Conservation (phyloP, 2,329 filamentous ascomycete genomes). For the Cladophialophora immunda region DNA sequence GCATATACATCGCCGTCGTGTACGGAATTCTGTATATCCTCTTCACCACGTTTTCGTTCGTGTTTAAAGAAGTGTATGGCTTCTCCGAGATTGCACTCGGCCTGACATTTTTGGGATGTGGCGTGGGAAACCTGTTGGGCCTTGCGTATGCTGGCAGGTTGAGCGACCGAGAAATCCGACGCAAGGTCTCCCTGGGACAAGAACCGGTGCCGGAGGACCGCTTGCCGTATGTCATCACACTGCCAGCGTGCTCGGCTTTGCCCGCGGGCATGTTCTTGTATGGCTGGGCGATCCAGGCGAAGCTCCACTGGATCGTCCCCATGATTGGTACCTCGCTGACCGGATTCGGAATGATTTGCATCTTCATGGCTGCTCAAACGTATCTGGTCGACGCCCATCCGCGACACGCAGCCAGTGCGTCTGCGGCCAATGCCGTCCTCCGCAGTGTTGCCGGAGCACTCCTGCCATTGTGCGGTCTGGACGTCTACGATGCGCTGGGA, state of each 20-base stretch:
- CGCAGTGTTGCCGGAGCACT: constrained; percentile 65
- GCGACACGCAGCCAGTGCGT: constrained; percentile 57
- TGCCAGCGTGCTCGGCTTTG: constrained; percentile 59
- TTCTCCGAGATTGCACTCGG: constrained; percentile 58
- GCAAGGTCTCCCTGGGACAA: constrained; percentile 38
- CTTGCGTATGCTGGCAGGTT: constrained; percentile 44
- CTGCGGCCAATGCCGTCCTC: constrained; percentile 64
- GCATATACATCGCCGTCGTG: constrained; percentile 60
- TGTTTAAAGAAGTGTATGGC: constrained; percentile 59
- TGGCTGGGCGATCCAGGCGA: constrained; percentile 62
- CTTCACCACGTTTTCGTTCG: constrained; percentile 49
- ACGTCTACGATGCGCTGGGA: constrained; percentile 57
- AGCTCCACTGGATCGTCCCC: constrained; percentile 62
- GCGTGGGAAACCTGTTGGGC: constrained; percentile 51
- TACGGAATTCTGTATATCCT: constrained; percentile 50
- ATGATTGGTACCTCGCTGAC: constrained; percentile 56
- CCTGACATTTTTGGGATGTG: constrained; percentile 45
- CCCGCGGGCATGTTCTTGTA: constrained; percentile 65
- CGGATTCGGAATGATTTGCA: constrained; percentile 45
- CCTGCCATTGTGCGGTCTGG: constrained; percentile 67
- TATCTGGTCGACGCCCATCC: constrained; percentile 68
- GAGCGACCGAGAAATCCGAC: constrained; percentile 46
- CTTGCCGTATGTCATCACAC: constrained; percentile 61
- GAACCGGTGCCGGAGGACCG: constrained; percentile 57
- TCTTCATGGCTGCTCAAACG: constrained; percentile 55